These are phyloP conservation scores for Pyrus hybrid DNA, from an alignment of 331 rosid species.

Conservation along the genomic window DNA sequence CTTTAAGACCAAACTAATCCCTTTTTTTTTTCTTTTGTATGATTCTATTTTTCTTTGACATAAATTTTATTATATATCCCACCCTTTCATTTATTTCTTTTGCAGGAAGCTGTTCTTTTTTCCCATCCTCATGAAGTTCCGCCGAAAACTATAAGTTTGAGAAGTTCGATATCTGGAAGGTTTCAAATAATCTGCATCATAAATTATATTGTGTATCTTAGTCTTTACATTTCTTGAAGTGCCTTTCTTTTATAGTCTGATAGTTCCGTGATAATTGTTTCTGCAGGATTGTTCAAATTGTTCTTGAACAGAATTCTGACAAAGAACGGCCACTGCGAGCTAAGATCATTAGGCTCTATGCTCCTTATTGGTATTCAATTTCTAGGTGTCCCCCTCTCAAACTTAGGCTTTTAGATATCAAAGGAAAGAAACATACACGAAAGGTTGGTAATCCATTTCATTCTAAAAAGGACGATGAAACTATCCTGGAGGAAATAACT, in stretches of 20 bases:
- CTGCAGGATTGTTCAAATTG: constrained; percentile 85
- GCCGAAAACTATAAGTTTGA: constrained; percentile 65
- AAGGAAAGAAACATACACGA: constrained; percentile 43
- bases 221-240: not conserved
- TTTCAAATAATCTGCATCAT: constrained; percentile 16
- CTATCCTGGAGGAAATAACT: constrained; percentile 65
- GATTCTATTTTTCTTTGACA: not conserved
- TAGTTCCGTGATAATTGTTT: constrained; percentile 19
- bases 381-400: constrained; percentile 87
- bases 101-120: constrained; percentile 86
- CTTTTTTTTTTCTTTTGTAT: not conserved
- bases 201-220: not conserved
- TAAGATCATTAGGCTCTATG: constrained; percentile 67
- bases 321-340: constrained; percentile 52
- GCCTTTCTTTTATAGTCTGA: constrained; percentile 14
- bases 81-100: constrained; percentile 5
- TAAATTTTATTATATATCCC: not conserved
- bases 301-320: constrained; percentile 70
- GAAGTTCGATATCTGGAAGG: constrained; percentile 98
- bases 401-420: constrained; percentile 55
- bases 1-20: not conserved
- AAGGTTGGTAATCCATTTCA: constrained; percentile 38
- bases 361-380: constrained; percentile 82
- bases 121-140: constrained; percentile 74
- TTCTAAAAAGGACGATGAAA: constrained; percentile 40